Percentiles rank a stretch among this genome's conserved stretches.
These are phyloP conservation scores for Neofusicoccum cordaticola DNA, from an alignment of 2,329 filamentous ascomycete species.

Conservation along the genomic window DNA sequence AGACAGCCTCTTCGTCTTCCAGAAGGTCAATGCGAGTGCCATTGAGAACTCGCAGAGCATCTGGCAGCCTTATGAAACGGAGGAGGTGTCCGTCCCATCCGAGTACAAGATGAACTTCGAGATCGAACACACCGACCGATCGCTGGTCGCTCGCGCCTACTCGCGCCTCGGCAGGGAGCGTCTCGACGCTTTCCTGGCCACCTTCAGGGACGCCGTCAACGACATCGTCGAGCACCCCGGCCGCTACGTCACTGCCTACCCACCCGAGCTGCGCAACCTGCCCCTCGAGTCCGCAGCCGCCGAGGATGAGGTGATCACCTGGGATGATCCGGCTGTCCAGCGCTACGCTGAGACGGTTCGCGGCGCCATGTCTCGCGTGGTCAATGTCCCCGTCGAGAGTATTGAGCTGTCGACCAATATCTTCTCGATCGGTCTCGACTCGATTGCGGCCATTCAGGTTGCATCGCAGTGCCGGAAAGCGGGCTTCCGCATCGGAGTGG, in stretches of 20 bases:
- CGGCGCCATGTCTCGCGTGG: slow-evolving; percentile 9
- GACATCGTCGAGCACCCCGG: slow-evolving; percentile 15
- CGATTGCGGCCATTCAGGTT: slow-evolving; percentile 17
- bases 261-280: not conserved
- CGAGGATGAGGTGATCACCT: slow-evolving; percentile 4
- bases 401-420: slow-evolving; percentile 17
- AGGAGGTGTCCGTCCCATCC: slow-evolving; percentile 12
- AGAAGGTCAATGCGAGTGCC: slow-evolving; percentile 6
- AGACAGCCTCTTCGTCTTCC: slow-evolving; percentile 16
- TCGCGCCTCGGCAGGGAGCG: slow-evolving; percentile 8
- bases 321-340: slow-evolving; percentile 15
- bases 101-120: slow-evolving; percentile 18
- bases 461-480: slow-evolving; percentile 11
- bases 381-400: slow-evolving; percentile 6
- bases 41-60: slow-evolving; percentile 4
- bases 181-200: slow-evolving; percentile 12
- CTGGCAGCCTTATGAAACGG: slow-evolving; percentile 15
- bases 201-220: slow-evolving; percentile 6
- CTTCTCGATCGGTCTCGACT: slow-evolving; percentile 17
- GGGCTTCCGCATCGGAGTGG: slow-evolving; percentile 13
- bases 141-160: slow-evolving; percentile 5
- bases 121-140: slow-evolving; percentile 8
- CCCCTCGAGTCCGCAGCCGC: not conserved
- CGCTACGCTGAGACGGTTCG: slow-evolving; percentile 14
- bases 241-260: slow-evolving; percentile 10